Evolutionary conservation across 495 filamentous ascomycete species (phyloP).

Genomic region (Penicillium flavigenum): DNA sequence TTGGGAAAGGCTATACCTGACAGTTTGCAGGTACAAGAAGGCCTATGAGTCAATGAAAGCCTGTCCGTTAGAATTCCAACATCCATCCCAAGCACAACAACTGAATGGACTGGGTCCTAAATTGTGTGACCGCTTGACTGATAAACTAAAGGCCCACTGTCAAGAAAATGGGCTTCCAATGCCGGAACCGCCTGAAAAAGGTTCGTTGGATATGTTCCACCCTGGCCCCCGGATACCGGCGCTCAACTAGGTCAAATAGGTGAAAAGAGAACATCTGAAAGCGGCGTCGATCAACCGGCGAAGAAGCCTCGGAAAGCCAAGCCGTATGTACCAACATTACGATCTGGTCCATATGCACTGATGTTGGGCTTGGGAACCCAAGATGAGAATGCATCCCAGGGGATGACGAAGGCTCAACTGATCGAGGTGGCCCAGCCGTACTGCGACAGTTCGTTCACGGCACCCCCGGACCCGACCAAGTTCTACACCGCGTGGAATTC

Average conservation of each 20-base stretch:
- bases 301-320: constrained; percentile 67
- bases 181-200: constrained; percentile 55
- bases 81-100: constrained; percentile 71
- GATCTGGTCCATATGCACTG: constrained; percentile 74
- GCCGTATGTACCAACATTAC: constrained; percentile 68
- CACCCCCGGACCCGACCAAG: constrained; percentile 62
- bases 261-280: constrained; percentile 48
- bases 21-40: constrained; percentile 60
- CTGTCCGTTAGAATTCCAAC: constrained; percentile 70
- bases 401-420: constrained; percentile 66
- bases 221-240: background rate
- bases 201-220: constrained; percentile 15
- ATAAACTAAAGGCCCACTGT: constrained; percentile 66
- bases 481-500: constrained; percentile 84
- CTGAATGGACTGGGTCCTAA: constrained; percentile 72
- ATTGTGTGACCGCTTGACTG: constrained; percentile 67
- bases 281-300: constrained; percentile 44
- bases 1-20: constrained; percentile 14
- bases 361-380: constrained; percentile 64
- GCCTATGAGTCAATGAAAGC: constrained; percentile 79
- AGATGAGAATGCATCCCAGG: constrained; percentile 52
- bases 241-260: constrained; percentile 12
- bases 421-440: constrained; percentile 70
- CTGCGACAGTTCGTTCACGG: constrained; percentile 74
- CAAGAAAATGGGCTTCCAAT: constrained; percentile 66